A percentile compares a stretch with the other conserved stretches of the same genome.
Evolutionary conservation across 1,284 basidiomycete genomes (phyloP).

Genomic region (Cryptococcus sp.): DNA sequence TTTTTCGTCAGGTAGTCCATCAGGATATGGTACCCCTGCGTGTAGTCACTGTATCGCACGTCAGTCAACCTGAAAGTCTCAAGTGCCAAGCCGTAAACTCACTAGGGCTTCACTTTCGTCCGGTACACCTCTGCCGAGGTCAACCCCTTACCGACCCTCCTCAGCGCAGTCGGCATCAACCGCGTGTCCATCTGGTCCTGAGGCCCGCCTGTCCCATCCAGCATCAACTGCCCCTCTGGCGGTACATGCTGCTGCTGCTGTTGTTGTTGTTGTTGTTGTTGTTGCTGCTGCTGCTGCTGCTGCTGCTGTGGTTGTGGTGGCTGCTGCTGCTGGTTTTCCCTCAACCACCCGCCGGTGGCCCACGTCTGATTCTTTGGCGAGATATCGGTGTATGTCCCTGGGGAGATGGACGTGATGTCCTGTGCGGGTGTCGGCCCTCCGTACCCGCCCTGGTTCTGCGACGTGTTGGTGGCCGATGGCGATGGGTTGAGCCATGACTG

Average conservation of each 20-base stretch:
- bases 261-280: no score
- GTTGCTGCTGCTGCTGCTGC: no score
- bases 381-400: constrained; percentile 8
- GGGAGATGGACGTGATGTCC: constrained; percentile 3
- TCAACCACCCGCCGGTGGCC: not conserved
- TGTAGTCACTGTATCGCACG: constrained; percentile 62
- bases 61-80: not conserved
- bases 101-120: constrained; percentile 70
- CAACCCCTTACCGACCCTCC: constrained; percentile 3
- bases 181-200: not conserved
- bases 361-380: constrained; percentile 13
- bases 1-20: constrained; percentile 85
- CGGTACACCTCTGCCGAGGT: constrained; percentile 60
- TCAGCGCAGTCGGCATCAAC: not conserved
- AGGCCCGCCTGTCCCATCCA: constrained; percentile 1
- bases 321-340: not conserved
- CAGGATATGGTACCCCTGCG: constrained; percentile 87
- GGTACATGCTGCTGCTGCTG: not conserved
- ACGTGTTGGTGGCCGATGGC: not conserved
- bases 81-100: constrained; percentile 17
- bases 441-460: not conserved
- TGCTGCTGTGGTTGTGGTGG: no score
- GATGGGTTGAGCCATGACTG: constrained; percentile 18
- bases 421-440: constrained; percentile 1
- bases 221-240: not conserved